Base-by-base conservation (phyloP, 2,329 filamentous ascomycete genomes). In the Neonectria faginata region DNA sequence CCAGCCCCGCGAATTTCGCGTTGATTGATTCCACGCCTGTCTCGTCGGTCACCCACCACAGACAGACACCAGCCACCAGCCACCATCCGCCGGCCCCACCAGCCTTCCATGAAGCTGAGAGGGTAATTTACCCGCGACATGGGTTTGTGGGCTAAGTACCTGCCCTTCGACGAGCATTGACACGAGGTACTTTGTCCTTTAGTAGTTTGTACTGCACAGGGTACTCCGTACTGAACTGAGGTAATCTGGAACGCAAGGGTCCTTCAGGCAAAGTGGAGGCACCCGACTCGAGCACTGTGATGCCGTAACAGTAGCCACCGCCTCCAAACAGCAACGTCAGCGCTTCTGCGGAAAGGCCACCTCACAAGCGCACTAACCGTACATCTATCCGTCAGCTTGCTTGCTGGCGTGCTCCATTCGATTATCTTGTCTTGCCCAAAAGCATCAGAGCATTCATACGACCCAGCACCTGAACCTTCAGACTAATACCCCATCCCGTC, bases 1-100 rank as follows among this genome's bases (percentile, higher is more conserved):
- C 65, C 62, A 65, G 59, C 65, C 65, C 56, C 65, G 62, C 65
- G 65, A 65, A 45, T 67, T 67, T 67, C 54, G 31, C 48, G 42
- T 57, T 20, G 27, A 42, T 42, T 47, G 27, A 57, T 55, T 20
- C 12, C 20, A 31, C 6, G 14, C 50, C 25, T 25, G 25, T 25
- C 25, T 25, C 25, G 25, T 5, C 25, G 25, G 25, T 25, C 25
- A 25, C 25, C 36, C 14, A 39, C 14, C 36, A 36, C 33, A 36
- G 5, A 39, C 14, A 39, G 5, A 39, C 14, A 39, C 36, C 36
- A 39, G 36, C 39, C 39, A 39, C 36, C 36, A n/a, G 36, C 39
- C n/a, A 18, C 47, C 27, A 22, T 22, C 22, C 25, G 25, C 25
- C 25, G 31, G n/a, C 48, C 16, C 47, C 16, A 20, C 14, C 10